Evolutionary conservation across 2,329 filamentous ascomycete species (phyloP).

Genomic region (Mycocentrospora acerina): DNA sequence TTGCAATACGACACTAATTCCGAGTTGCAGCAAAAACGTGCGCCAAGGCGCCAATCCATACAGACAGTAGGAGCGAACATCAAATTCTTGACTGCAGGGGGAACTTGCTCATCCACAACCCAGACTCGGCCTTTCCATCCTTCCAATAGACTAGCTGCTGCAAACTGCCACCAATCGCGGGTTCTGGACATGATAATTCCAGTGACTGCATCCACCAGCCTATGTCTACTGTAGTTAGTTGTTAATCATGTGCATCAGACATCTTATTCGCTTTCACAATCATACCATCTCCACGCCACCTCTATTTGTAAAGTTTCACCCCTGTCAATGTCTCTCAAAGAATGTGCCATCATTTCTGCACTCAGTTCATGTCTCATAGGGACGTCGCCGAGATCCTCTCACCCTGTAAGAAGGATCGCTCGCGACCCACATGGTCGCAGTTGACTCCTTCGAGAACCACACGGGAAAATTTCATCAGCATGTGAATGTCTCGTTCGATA

Average conservation of each 20-base stretch:
- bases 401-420: neutral
- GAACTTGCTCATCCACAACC: slow-evolving; percentile 2
- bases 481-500: neutral
- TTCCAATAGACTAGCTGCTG: slow-evolving; percentile 3
- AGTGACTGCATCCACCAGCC: too few relatives aligned
- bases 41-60: too few relatives aligned
- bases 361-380: slow-evolving; percentile 4
- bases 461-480: neutral
- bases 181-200: slow-evolving; percentile 3
- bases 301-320: slow-evolving; percentile 2
- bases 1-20: too few relatives aligned
- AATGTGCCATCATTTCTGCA: slow-evolving; percentile 7
- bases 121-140: slow-evolving; percentile 2
- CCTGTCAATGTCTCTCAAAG: slow-evolving; percentile 6
- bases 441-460: too few relatives aligned
- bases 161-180: neutral
- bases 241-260: slow-evolving; percentile 3
- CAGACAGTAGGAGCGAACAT: too few relatives aligned
- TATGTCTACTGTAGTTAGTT: too few relatives aligned
- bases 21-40: too few relatives aligned
- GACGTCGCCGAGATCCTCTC: neutral
- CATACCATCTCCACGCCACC: slow-evolving; percentile 10
- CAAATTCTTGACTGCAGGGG: neutral
- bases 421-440: too few relatives aligned
- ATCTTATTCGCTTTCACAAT: slow-evolving; percentile 6